Base-by-base conservation (phyloP, 75 land plant species). In the Sequoia sempervirens region DNA sequence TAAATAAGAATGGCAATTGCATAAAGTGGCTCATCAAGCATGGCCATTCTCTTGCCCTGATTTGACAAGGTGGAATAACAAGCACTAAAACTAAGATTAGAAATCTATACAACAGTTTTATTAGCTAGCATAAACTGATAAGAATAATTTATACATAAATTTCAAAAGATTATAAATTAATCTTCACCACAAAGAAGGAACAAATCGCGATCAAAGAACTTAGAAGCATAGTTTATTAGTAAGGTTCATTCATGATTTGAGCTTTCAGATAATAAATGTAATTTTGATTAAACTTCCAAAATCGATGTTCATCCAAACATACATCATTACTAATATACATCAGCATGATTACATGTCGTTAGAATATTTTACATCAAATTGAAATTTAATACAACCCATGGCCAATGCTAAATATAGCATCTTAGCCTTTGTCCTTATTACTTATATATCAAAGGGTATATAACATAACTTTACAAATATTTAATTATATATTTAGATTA, bases 1-100 rank as follows among this genome's bases (percentile, higher is more conserved):
- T 96, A 97, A 32, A 96, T 96, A 43, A 96, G 83, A n/a, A 96
- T 90, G 1, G 95, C 97, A 73, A 96, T 96, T 13, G 99, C 95
- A 83, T 95, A 96, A 75, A 96, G 85, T 40, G 99, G 95, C 88
- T 87, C 87, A 76, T 91, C 92, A 68, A 89, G 91, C 91, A 89
- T 89, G 41, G 92, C 89, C 91, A 90, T 90, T 41, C 14, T 82
- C 3, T 84, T 43, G n/a, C 47, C 86, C 64, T 81, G 64, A 34
- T 17, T 81, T 81, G 23, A 81, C 61, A 81, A 5, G 36, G 2
- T 36, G 12, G 40, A 75, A 75, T 38, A 8, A 36, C 23, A 75
- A 75, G 20, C 15, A 18, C 36, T 5, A 36, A 75, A 75, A 75
- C 6, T 36, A 36, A 34, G 5, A 75, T 38, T 30, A 32, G 73